Evolutionary conservation across 805 yeast genomes (phyloP).

Genomic region (Kodamaea lidongshanica): DNA sequence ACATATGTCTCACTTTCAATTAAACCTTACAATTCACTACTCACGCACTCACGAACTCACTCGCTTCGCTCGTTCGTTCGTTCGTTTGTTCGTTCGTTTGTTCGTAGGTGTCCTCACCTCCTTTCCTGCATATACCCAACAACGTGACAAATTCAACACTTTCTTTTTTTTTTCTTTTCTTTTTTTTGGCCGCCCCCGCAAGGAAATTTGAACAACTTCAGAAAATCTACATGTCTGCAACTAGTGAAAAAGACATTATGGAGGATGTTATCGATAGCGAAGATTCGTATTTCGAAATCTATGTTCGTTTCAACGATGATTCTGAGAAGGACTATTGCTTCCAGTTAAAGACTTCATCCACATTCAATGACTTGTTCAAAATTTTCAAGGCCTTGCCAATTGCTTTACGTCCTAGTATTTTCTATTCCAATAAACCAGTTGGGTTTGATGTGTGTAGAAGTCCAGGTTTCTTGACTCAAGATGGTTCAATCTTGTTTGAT

Average conservation of each 20-base stretch:
- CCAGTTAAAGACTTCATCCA: slow-evolving; percentile 54
- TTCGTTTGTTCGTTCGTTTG: too few species aligned
- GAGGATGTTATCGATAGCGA: slow-evolving; percentile 20
- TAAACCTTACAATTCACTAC: too few species aligned
- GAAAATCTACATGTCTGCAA: slow-evolving; percentile 5
- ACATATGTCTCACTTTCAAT: too few species aligned
- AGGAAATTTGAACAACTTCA: too few species aligned
- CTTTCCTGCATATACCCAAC: too few species aligned
- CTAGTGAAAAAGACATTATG: slow-evolving; percentile 18
- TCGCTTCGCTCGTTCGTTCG: too few species aligned
- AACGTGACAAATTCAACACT: too few species aligned
- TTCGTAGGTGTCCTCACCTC: too few species aligned
- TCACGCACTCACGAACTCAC: too few species aligned
- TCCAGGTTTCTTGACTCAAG: slow-evolving; percentile 80
- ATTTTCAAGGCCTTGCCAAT: slow-evolving; percentile 67
- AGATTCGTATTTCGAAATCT: slow-evolving; percentile 40
- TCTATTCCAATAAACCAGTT: slow-evolving; percentile 57
- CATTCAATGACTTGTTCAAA: slow-evolving; percentile 51
- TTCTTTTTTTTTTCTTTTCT: neutral
- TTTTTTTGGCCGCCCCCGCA: neutral
- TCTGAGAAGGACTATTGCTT: slow-evolving; percentile 86
- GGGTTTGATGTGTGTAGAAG: slow-evolving; percentile 56
- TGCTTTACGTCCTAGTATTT: slow-evolving; percentile 72
- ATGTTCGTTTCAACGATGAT: slow-evolving; percentile 80
- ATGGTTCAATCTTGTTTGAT: slow-evolving; percentile 72